Base-by-base conservation (phyloP, 2,329 filamentous ascomycete species). In the Ophiostoma fasciatum region DNA sequence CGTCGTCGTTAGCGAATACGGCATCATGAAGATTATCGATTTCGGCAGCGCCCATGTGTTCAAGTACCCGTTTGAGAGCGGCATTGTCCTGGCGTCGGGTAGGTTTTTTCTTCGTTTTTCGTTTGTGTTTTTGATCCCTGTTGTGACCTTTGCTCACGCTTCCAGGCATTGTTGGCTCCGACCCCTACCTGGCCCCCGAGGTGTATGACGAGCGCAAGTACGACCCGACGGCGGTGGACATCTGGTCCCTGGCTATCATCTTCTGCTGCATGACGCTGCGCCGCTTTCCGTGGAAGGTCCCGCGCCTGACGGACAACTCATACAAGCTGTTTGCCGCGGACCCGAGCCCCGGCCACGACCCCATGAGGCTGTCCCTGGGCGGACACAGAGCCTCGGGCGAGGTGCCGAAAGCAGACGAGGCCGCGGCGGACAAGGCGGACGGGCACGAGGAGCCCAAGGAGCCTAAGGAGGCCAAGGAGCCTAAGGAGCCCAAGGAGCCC, bases 21-120 rank as follows among this genome's bases (percentile, higher is more conserved):
- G 90, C 3, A 96, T 98, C 49, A 94, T 98, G 85, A 98, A 98
- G 59, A 82, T 98, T 45, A 98, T 98, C 50, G 90, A 98, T 56
- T 98, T 98, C 58, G 90, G 90, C 19, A 96, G 87, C 60, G 88
- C 90, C 1, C 87, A 90, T 46, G 88, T 98, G 28, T 98, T 94
- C 62, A 78, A 82, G 50, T 98, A 98, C 64, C 90, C 90, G 0
- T 96, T 98, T 51, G 90, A 98, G 59, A 85, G 78, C 45, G 83
- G 83, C 35, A 74, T 87, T 39, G 82, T 90, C 12, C 64, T 78
- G 30, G 82, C 85, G 26, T 78, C 74, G 54, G 85, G 84, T 90
- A 61, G 60, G 78, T 34, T 20, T 20, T 17, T 10, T 32, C n/a
- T 14, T 14, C 12, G 15, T 3, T 9, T 17, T 7, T 10, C 14